Conservation (phyloP, 2,329 filamentous ascomycete genomes). For the Colletotrichum simmondsii region DNA sequence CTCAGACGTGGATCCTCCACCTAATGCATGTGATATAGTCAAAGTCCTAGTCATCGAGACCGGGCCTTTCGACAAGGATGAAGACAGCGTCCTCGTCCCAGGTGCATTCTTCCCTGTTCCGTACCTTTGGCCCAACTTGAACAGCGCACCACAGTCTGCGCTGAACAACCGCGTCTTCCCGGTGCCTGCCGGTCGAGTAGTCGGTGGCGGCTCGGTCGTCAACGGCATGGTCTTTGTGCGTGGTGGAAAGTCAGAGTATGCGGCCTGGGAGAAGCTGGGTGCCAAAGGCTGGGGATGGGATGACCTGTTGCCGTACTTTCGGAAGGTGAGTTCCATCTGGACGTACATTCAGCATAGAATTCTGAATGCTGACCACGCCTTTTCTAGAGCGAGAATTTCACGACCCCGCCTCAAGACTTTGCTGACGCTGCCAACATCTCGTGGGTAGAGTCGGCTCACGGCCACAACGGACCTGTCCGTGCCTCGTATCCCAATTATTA, state of each 20-base stretch:
- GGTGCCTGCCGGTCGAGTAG: slow-evolving; percentile 43
- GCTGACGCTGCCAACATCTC: slow-evolving; percentile 31
- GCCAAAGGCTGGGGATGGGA: slow-evolving; percentile 53
- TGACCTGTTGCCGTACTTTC: slow-evolving; percentile 54
- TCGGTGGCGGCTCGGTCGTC: slow-evolving; percentile 51
- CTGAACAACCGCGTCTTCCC: slow-evolving; percentile 40
- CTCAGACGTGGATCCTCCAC: too few relatives aligned
- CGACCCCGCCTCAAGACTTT: slow-evolving; percentile 18
- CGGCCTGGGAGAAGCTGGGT: slow-evolving; percentile 55
- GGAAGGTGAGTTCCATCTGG: slow-evolving; percentile 43
- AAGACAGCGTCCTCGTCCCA: slow-evolving; percentile 42
- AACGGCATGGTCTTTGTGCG: slow-evolving; percentile 52
- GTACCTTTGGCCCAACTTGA: slow-evolving; percentile 43
- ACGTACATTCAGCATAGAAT: background rate
- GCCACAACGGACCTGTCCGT: slow-evolving; percentile 42
- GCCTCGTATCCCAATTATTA: slow-evolving; percentile 45
- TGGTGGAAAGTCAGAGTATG: slow-evolving; percentile 48
- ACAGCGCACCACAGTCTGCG: slow-evolving; percentile 39
- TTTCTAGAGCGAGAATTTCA: slow-evolving; percentile 36
- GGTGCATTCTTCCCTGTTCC: slow-evolving; percentile 41
- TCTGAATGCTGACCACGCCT: background rate
- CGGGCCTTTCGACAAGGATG: slow-evolving; percentile 40
- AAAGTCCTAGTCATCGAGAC: slow-evolving; percentile 43
- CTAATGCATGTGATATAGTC: slow-evolving; percentile 29
- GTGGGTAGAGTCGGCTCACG: slow-evolving; percentile 37